Evolutionary conservation across 257 asterid genomes (phyloP), one percentile per base, ranked within the genome.

Genomic region (Rubia yunnanensis): DNA sequence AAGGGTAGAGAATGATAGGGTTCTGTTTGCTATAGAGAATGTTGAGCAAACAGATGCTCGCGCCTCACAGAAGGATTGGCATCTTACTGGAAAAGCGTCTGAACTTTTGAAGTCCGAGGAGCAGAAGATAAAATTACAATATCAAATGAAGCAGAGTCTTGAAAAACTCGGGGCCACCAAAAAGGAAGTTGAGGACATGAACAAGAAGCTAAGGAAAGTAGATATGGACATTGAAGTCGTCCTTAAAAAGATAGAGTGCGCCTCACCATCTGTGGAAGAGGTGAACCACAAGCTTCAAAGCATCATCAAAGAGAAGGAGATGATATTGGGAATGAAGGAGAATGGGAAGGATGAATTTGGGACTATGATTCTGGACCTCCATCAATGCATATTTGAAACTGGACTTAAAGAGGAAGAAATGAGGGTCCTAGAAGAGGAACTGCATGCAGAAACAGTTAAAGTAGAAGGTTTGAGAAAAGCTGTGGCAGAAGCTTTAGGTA

Each of bases 21-120:
- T 90, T 36, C 96, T 94, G 54, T 79, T 94, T 44, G 88, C 99
- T 39, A 94, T 86, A 72, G 95, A 88, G 52, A 94, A 88, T 68
- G 78, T 84, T 11, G 89, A 84, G 41, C 81, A 81, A 60, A 56
- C 80, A 15, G 77, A 72, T 30, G 39, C 28, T 26, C 80, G 67
- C 13, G 31, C 74, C 61, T 15, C 78, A 30, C 77, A 72, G n/a
- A 77, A 67, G 76, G 84, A 60, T 3, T 85, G 89, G 95, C 87
- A 81, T 38, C 60, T 72, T 70, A 76, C 81, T 18, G 80, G 92
- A 50, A 92, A 86, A 83, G 97, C 99, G 18, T 80, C 95, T 1
- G 97, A 75, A 11, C 69, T 94, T 69, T 83, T 94, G 64, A 82
- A 78, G 70, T 80, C 84, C 0, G 96, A 86, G 78, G 99, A 94